phyloP scores from a whole-genome alignment of 176 grass and related monocot species.

The barley (Hordeum vulgare) region MorexV3_pseudomolecules_assembly NC_058518.1:373449021-373449520 shows the following conservation, averaged over 20 bases:
- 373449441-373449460: background rate
- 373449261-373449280: background rate
- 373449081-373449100: constrained; percentile 29
- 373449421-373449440: background rate
- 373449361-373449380: background rate
- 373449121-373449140: constrained; percentile 46
- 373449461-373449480: background rate
- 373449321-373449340: background rate
- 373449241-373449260: background rate
- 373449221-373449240: background rate
- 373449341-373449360: background rate
- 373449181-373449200: constrained; percentile 8
- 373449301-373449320: background rate
- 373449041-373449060: constrained; percentile 29
- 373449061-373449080: background rate
- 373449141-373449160: constrained; percentile 22
- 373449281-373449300: background rate
- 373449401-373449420: background rate
- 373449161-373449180: constrained; percentile 12
- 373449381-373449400: background rate
- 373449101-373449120: constrained; percentile 39
- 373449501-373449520: too few species aligned
- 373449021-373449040: constrained; percentile 6
- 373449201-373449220: background rate
- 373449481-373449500: too few species aligned